Base-by-base conservation (phyloP, 257 asterid genomes). In the Vinca minor region DNA sequence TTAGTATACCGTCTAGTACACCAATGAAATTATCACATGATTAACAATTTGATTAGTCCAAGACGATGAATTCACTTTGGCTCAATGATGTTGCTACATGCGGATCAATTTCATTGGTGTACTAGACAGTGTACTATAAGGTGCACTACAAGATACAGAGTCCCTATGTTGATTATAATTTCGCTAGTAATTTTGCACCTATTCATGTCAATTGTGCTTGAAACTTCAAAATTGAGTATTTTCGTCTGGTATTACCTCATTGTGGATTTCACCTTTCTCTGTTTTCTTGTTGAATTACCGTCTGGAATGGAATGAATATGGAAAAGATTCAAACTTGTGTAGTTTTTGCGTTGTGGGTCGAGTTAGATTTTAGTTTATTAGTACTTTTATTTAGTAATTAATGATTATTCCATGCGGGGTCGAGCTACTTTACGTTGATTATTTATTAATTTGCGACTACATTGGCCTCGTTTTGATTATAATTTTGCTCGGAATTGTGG, bases 221-320 rank as follows among this genome's bases (percentile, higher is more conserved):
- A 2, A 4, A 0, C 1, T 32, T 47, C 39, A 64, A 23, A 29
- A n/a, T 18, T 10, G 13, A 18, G 8, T 45, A 7, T n/a, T 31
- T 29, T 62, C 18, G 9, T n/a, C 20, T n/a, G 46, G 28, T 63
- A 1, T 45, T 39, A 4, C 0, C 8, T 38, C 63, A 54, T 66
- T 54, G 34, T 57, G n/a, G 15, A 41, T 25, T 10, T 9, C 70
- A 8, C 23, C 35, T 68, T 32, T n/a, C 41, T 12, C 4, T 35
- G 59, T 20, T 41, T 35, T 46, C 14, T 26, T 59, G 39, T 12
- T 34, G 72, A 59, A 61, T 32, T 68, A 59, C 26, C 31, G 38
- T 38, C 23, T 14, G 41, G 62, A 31, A 21, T 26, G 0, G 10
- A 34, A 23, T 25, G 32, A 32, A 15, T 54, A 3, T 69, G 55